A percentile compares a stretch with the other conserved stretches of the same genome.
Conservation (phyloP, 208 protist species). For the Acanthamoeba healyi region DNA sequence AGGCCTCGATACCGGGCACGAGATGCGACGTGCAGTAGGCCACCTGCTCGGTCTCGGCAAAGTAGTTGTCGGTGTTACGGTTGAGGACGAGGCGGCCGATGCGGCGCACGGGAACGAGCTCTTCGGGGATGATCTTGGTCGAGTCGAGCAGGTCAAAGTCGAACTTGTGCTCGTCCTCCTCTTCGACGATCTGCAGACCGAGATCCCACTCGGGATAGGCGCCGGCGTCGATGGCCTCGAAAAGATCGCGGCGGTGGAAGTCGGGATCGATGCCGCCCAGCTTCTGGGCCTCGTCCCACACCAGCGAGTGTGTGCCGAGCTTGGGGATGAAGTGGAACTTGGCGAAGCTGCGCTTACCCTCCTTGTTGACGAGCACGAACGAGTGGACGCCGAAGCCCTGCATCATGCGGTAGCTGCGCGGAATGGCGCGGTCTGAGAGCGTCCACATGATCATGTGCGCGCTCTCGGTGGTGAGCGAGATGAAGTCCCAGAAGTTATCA, state of each 20-base stretch:
- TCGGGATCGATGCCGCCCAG: constrained; percentile 87
- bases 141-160: constrained; percentile 90
- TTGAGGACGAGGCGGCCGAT: constrained; percentile 91
- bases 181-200: constrained; percentile 90
- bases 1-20: constrained; percentile 91
- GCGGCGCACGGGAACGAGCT: constrained; percentile 88
- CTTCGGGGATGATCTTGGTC: constrained; percentile 91
- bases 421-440: constrained; percentile 89
- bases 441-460: constrained; percentile 88
- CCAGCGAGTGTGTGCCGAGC: constrained; percentile 87
- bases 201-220: constrained; percentile 88
- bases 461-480: constrained; percentile 87
- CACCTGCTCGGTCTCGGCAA: constrained; percentile 91
- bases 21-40: constrained; percentile 90
- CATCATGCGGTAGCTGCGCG: constrained; percentile 84
- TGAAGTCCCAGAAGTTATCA: constrained; percentile 87
- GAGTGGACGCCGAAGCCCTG: constrained; percentile 88
- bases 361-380: constrained; percentile 89
- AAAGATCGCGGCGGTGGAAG: constrained; percentile 89
- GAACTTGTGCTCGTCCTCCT: constrained; percentile 86
- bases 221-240: constrained; percentile 87
- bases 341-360: constrained; percentile 85
- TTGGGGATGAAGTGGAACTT: constrained; percentile 92
- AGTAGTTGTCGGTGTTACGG: constrained; percentile 93
- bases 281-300: constrained; percentile 87